These are phyloP conservation scores for Saposhnikovia divaricata DNA, from an alignment of 129 eudicot species.

Conservation along the genomic window DNA sequence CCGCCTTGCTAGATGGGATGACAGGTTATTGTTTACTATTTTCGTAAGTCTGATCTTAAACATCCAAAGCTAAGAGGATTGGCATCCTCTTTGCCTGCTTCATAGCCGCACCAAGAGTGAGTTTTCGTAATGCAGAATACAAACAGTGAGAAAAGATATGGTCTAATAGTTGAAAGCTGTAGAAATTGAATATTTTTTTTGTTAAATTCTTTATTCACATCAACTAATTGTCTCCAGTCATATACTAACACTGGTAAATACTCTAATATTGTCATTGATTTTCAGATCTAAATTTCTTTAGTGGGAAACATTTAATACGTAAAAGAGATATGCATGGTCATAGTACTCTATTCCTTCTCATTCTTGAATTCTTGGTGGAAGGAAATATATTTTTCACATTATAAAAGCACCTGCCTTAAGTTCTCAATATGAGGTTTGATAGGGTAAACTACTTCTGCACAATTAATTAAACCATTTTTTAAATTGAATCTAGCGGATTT, in stretches of 20 bases:
- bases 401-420: background rate
- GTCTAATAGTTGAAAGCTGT: background rate
- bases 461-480: background rate
- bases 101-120: background rate
- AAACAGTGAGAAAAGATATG: background rate
- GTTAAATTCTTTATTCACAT: background rate
- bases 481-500: background rate
- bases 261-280: background rate
- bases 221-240: background rate
- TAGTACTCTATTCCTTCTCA: background rate
- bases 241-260: background rate
- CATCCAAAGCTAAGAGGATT: background rate
- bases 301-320: background rate
- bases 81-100: background rate
- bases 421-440: background rate
- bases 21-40: slow-evolving; percentile 30
- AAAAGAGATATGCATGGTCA: background rate
- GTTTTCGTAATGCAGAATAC: background rate
- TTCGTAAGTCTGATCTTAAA: background rate
- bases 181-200: background rate
- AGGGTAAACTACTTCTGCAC: background rate
- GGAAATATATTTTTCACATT: background rate
- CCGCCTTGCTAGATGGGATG: slow-evolving; percentile 79
- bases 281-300: background rate
- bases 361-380: background rate